Base-by-base conservation (phyloP, 2,329 filamentous ascomycete genomes). In the Penicillium psychrosexuale region DNA sequence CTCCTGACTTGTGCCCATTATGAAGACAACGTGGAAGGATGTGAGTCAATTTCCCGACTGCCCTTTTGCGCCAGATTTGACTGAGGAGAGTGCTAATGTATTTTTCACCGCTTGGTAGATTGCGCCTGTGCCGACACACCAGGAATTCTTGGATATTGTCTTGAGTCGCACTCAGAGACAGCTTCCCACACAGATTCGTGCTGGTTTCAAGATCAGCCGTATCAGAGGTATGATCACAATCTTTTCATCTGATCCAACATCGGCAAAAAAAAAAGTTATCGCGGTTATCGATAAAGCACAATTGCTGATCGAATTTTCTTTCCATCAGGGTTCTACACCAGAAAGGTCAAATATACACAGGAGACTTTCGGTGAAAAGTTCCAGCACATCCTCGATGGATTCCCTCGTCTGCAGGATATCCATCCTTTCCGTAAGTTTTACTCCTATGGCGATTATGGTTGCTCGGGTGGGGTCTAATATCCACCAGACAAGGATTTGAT, bases 141-240 rank as follows among this genome's bases (percentile, higher is more conserved):
- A 95, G 80, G 94, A 99, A 78, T 97, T 99, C 71, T 83, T 99
- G 67, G 94, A 99, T 77, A 97, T 99, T 73, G 92, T 97, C 63
- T 84, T 99, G 68, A 95, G 90, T 70, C 83, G 94, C 66, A 97
- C 91, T 5, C 93, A 97, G 82, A 84, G 93, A 71, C 87, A 93
- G 60, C 81, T 99, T 61, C 94, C 94, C 13, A 99, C 91, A 46
- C 91, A 97, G 80, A 97, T 99, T 72, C 86, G 94, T 68, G 85
- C 92, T 38, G 94, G 94, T 56, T 99, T 99, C 82, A 89, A 96
- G 77, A 97, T 97, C 73, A 90, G 86, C 72, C 86, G 93, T 83
- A 97, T 97, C 69, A 83, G 93, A 77, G 75, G 78, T 80, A 71
- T 61, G 19, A 43, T 48, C 6, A 24, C 24, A 22, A 33, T 52